phyloP scores from a whole-genome alignment of 1,284 basidiomycete species.

The Grifola frondosa region DNA sequence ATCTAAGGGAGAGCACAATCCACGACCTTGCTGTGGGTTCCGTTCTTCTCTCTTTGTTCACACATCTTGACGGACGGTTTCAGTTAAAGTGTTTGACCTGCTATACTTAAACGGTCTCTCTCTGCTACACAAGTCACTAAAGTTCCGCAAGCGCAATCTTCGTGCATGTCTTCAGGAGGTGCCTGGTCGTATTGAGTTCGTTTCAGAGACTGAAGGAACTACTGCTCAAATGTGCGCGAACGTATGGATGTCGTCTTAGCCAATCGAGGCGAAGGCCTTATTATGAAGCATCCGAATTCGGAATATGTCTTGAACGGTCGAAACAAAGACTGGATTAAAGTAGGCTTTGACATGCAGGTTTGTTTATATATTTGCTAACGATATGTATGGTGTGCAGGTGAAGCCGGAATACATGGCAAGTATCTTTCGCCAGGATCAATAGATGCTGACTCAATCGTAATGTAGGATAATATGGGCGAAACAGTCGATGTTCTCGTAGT shows the following conservation, averaged over 20 bases:
- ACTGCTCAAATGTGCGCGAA: conserved; percentile 77
- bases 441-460: conserved; percentile 7
- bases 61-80: background rate
- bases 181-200: conserved; percentile 78
- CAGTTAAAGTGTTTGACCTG: conserved; percentile 94
- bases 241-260: conserved; percentile 83
- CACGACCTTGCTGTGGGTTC: conserved; percentile 85
- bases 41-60: conserved; percentile 1
- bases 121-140: conserved; percentile 60
- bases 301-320: conserved; percentile 84
- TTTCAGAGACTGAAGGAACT: conserved; percentile 68
- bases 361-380: background rate
- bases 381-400: conserved; percentile 38
- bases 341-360: conserved; percentile 22
- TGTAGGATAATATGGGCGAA: conserved; percentile 83
- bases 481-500: conserved; percentile 88
- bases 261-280: conserved; percentile 84
- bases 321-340: conserved; percentile 91
- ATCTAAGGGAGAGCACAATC: conserved; percentile 66
- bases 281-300: conserved; percentile 82
- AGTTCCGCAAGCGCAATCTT: conserved; percentile 72
- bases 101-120: conserved; percentile 81
- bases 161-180: conserved; percentile 60
- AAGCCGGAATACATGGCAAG: conserved; percentile 93
- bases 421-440: conserved; percentile 5